Percentiles rank a stretch among this genome's conserved stretches.
Conservation (phyloP, 352 stramenopile species). For the Aphanomyces stellatus region DNA sequence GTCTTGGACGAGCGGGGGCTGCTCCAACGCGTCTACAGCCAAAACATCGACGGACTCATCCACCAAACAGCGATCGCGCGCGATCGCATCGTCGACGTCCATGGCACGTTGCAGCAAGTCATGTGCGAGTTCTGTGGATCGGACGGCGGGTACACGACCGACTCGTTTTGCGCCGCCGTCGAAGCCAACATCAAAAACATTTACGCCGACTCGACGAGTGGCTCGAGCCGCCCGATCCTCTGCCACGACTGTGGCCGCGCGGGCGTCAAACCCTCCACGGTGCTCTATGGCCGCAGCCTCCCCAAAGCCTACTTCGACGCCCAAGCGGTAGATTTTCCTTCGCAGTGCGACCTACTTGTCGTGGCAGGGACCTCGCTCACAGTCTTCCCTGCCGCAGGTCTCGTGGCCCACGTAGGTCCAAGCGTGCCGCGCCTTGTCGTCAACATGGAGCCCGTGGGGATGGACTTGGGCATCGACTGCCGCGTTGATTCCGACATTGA, state of each 20-base stretch:
- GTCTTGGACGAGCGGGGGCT: slow-evolving; percentile 41
- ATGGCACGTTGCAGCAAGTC: slow-evolving; percentile 44
- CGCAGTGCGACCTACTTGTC: slow-evolving; percentile 50
- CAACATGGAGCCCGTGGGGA: slow-evolving; percentile 17
- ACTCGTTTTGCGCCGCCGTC: slow-evolving; percentile 29
- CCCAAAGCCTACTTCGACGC: slow-evolving; percentile 38
- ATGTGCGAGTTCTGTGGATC: slow-evolving; percentile 36
- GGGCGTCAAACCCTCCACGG: slow-evolving; percentile 58
- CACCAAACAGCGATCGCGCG: slow-evolving; percentile 33
- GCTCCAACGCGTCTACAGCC: slow-evolving; percentile 45
- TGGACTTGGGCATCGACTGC: neutral
- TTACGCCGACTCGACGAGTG: slow-evolving; percentile 35
- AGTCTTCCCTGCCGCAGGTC: slow-evolving; percentile 6
- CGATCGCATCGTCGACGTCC: slow-evolving; percentile 41
- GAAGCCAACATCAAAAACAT: slow-evolving; percentile 56
- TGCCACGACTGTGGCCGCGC: slow-evolving; percentile 34
- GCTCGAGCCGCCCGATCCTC: slow-evolving; percentile 29
- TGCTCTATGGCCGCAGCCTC: slow-evolving; percentile 46
- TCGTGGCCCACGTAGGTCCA: neutral
- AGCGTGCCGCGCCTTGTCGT: neutral
- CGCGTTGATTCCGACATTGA: neutral
- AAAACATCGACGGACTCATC: slow-evolving; percentile 71
- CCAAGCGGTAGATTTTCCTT: slow-evolving; percentile 34
- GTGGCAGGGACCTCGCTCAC: slow-evolving; percentile 25
- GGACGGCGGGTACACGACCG: slow-evolving; percentile 13